Conservation (phyloP, 78 protist genomes). For the slime mould (Dictyostelium discoideum) region DNA sequence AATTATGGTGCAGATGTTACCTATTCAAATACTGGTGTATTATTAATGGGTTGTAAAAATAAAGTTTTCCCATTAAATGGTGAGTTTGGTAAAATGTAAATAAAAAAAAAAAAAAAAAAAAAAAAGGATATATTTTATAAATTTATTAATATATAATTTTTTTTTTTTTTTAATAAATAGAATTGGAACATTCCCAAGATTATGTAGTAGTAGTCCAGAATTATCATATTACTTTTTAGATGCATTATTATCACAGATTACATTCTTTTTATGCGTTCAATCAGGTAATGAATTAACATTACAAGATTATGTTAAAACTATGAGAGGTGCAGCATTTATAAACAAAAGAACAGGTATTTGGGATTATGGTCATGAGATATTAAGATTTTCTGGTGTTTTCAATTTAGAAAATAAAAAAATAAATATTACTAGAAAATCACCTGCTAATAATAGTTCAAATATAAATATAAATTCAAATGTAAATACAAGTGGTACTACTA, state of each 20-base stretch:
- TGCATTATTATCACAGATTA: conserved; percentile 24
- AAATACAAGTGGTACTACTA: no score
- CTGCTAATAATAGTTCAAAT: no score
- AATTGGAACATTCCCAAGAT: neutral
- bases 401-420: neutral
- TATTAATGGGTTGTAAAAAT: conserved; percentile 17
- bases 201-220: neutral
- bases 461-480: no score
- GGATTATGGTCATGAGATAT: conserved; percentile 23
- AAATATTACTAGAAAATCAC: no score
- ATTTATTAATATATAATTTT: neutral
- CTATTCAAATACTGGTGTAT: conserved; percentile 28
- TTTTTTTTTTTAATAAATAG: neutral
- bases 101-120: neutral
- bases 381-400: conserved; percentile 9
- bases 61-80: conserved; percentile 5
- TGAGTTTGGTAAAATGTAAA: neutral
- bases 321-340: conserved; percentile 16
- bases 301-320: neutral
- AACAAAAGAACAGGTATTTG: conserved; percentile 40
- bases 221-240: conserved; percentile 17
- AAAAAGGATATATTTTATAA: neutral
- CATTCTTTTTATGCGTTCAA: conserved; percentile 13
- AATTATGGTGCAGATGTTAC: conserved; percentile 57
- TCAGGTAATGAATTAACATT: conserved; percentile 24